These are phyloP conservation scores for Aspergillus panamensis DNA, from an alignment of 495 filamentous ascomycete genomes.

Conservation along the genomic window DNA sequence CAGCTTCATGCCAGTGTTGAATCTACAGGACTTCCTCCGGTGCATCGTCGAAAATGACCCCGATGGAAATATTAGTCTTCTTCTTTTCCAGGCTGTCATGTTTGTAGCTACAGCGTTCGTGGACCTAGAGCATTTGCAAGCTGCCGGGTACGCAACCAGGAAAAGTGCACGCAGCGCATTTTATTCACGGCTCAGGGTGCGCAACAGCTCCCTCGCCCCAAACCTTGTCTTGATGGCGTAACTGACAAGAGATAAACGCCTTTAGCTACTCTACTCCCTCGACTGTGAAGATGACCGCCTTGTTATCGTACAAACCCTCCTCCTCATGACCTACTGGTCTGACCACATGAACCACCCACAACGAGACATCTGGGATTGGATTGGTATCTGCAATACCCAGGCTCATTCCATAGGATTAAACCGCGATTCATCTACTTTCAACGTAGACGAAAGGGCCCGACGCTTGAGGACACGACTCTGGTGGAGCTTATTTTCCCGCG, in stretches of 20 bases:
- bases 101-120: conserved; percentile 76
- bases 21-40: conserved; percentile 65
- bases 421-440: conserved; percentile 60
- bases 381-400: conserved; percentile 75
- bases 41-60: conserved; percentile 55
- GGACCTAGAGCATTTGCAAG: conserved; percentile 60
- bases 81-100: conserved; percentile 78
- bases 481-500: conserved; percentile 91
- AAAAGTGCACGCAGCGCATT: conserved; percentile 73
- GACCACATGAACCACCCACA: conserved; percentile 62
- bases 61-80: conserved; percentile 64
- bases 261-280: conserved; percentile 67
- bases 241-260: conserved; percentile 12
- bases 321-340: conserved; percentile 87
- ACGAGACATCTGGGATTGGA: conserved; percentile 81
- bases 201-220: conserved; percentile 17
- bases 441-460: conserved; percentile 55
- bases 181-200: conserved; percentile 69
- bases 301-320: conserved; percentile 69
- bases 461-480: conserved; percentile 77
- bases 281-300: conserved; percentile 81
- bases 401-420: conserved; percentile 80
- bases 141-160: conserved; percentile 64
- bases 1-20: conserved; percentile 79
- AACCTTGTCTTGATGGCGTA: neutral